Base-by-base conservation (phyloP, 176 grass and related monocot species). In the Dactylis glomerata region DNA sequence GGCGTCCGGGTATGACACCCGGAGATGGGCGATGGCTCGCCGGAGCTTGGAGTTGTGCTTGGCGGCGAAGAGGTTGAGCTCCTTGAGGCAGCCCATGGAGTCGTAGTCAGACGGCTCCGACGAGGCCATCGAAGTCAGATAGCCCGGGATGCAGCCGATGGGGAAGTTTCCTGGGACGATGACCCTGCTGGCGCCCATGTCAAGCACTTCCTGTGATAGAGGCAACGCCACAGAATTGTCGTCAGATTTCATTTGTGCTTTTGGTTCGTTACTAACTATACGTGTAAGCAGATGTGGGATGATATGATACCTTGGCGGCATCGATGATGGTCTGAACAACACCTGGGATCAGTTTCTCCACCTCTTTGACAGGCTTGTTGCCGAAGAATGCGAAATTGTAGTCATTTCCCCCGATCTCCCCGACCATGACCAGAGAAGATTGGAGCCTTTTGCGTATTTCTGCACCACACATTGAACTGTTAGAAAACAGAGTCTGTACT, bases 381-480 rank as follows among this genome's bases (percentile, higher is more conserved):
- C 54, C 46, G 57, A 90, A 87, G 68, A 95, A 94, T 0, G 89
- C 96, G 73, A 87, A 92, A 80, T 95, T 98, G 89, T 98, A 98
- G 46, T 98, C 96, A 77, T 98, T 98, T 0, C 96, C 96, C 19
- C 93, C 96, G 4, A 95, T 98, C 68, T 98, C 96, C 1, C 93
- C 96, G 9, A 98, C 47, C 83, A 95, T 49, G 85, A 98, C 89
- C 19, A 96, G 85, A 45, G 93, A 88, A 0, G 30, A 51, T 23
- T 75, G 34, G 23, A 86, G 42, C 81, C 86, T 81, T n/a, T 75
- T 24, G 81, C 81, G 85, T 81, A 92, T 80, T 40, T 87, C 96
- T 92, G 80, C 80, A 85, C 3, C 72, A 42, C 63, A 42, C 1
- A 26, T 13, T 52, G 50, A 22, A n/a, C 32, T 8, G 31, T 47